These are phyloP conservation scores for Phytophthora palmivora DNA, from an alignment of 352 stramenopile species.

Conservation along the genomic window DNA sequence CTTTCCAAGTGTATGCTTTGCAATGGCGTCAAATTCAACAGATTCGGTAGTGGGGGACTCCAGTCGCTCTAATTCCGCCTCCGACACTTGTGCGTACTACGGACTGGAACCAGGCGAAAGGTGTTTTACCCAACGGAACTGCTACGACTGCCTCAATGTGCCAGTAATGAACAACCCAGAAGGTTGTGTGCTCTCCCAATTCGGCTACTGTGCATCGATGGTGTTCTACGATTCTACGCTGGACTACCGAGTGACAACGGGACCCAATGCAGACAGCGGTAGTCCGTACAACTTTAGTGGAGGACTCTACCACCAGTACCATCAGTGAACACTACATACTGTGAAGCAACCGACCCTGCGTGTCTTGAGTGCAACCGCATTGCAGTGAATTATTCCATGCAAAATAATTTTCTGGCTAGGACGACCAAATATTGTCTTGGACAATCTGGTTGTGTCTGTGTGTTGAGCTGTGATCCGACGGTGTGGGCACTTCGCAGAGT, in stretches of 20 bases:
- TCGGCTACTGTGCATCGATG: conserved; percentile 58
- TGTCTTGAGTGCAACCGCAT: conserved; percentile 50
- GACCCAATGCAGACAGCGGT: conserved; percentile 45
- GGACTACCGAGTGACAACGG: conserved; percentile 47
- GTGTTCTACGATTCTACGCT: conserved; percentile 42
- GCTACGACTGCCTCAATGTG: conserved; percentile 70
- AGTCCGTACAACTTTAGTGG: conserved; percentile 47
- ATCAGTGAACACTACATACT: conserved; percentile 59
- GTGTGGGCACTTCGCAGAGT: conserved; percentile 31
- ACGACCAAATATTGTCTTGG: conserved; percentile 63
- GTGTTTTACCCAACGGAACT: conserved; percentile 56
- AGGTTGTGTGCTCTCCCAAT: conserved; percentile 54
- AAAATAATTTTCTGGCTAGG: conserved; percentile 49
- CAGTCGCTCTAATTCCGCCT: conserved; percentile 21
- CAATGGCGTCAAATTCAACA: conserved; percentile 19
- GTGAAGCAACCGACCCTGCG: conserved; percentile 45
- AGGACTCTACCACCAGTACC: conserved; percentile 56
- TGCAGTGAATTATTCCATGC: conserved; percentile 44
- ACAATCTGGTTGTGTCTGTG: conserved; percentile 51
- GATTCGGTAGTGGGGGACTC: conserved; percentile 1
- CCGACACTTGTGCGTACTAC: conserved; percentile 59
- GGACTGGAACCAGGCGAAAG: conserved; percentile 33
- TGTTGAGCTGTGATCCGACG: conserved; percentile 52
- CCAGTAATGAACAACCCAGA: conserved; percentile 38
- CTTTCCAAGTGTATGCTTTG: not conserved